Conservation (phyloP, 345 rosid genomes). For the Eucalyptus curtisii region DNA sequence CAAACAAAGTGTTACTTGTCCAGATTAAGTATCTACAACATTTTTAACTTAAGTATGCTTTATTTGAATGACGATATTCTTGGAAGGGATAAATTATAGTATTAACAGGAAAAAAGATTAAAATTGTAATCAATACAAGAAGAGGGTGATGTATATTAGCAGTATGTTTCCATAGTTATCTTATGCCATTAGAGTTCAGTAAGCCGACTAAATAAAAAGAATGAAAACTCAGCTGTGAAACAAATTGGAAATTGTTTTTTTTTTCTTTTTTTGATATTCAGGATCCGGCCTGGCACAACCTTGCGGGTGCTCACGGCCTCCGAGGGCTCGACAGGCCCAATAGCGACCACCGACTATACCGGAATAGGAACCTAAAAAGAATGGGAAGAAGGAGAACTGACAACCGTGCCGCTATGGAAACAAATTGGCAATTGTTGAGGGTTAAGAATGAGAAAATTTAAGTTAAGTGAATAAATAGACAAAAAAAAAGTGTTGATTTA, state of each 20-base stretch:
- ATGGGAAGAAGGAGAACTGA: too few species aligned
- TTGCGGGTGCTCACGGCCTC: too few species aligned
- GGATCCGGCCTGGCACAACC: too few species aligned
- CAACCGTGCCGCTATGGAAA: too few species aligned
- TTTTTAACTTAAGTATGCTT: not conserved
- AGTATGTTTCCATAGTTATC: not conserved
- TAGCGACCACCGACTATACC: too few species aligned
- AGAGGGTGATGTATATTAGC: not conserved
- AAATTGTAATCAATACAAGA: not conserved
- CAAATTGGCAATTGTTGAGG: not conserved
- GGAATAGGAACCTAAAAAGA: too few species aligned
- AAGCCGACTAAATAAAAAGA: not conserved
- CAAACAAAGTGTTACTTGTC: not conserved
- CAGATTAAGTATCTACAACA: not conserved
- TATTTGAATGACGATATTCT: not conserved
- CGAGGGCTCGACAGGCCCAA: too few species aligned
- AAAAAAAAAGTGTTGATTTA: not conserved
- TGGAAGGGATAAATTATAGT: not conserved
- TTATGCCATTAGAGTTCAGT: not conserved
- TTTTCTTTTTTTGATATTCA: too few species aligned
- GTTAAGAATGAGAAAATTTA: not conserved
- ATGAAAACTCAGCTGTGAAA: not conserved
- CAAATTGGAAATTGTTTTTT: not conserved
- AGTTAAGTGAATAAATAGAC: not conserved
- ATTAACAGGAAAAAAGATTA: not conserved